Evolutionary conservation across 1,284 basidiomycete species (phyloP), one percentile per base, ranked within the genome.

Genomic region (Sporisorium iseilematis-ciliati): DNA sequence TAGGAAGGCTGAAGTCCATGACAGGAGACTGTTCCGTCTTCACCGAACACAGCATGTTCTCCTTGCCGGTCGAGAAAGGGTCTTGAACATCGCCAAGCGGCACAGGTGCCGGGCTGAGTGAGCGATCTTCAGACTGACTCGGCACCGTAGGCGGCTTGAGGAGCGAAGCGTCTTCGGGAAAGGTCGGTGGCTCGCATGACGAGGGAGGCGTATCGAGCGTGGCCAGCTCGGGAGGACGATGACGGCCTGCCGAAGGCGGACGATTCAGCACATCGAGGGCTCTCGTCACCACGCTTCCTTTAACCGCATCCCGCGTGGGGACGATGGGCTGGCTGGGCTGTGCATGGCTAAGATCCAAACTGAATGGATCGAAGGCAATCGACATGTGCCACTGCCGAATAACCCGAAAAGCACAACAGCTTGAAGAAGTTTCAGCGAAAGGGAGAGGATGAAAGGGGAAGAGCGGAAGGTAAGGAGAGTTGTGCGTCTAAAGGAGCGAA

Each of bases 221-320:
- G 0, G 60, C 53, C 25, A 40, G 26, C 40, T 55, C 60, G 0
- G 59, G 52, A 21, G 43, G 41, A 18, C 35, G 46, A 29, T 50
- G 7, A n/a, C 14, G 20, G 10, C 7, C 50, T 4, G 10, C n/a
- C 1, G 16, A 25, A 14, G 63, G 45, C n/a, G 56, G 35, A 10
- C 50, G 51, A 33, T 55, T 65, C 18, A 59, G 35, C 18, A 38
- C 3, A 8, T 16, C 14, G 29, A 65, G 25, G 0, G 63, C 63
- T 18, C 49, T 42, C 7, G 51, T 52, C 16, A 59, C 52, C 18
- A 57, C 33, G 40, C 53, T 49, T 8, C 21, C 48, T 7, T 2
- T 41, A 4, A 46, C n/a, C 5, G 33, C 55, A 23, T 35, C 31
- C 11, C 25, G 42, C 14, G 33, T 7, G 1, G 16, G 21, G 7